Conservation (phyloP, 2,329 filamentous ascomycete genomes). For the Botrytis squamosa region DNA sequence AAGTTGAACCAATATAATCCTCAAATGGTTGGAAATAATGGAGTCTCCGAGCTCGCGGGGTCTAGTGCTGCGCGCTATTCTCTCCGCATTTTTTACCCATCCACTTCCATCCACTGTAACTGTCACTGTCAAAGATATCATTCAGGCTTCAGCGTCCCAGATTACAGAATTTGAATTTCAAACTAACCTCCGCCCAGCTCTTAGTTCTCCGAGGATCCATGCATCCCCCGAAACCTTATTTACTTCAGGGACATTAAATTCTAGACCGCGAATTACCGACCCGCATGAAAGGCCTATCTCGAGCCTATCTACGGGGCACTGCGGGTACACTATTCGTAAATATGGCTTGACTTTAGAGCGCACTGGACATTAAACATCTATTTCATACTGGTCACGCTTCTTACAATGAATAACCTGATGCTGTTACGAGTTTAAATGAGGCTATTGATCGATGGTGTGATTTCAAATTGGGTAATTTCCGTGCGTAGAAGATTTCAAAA, state of each 20-base stretch:
- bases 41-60: slow-evolving; percentile 4
- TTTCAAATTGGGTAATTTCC: neutral
- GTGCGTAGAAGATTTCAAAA: neutral
- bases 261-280: neutral
- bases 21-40: neutral
- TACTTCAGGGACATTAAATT: neutral
- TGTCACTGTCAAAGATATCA: neutral
- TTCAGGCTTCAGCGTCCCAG: neutral
- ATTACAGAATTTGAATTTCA: neutral
- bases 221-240: neutral
- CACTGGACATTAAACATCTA: neutral
- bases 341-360: neutral
- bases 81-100: neutral
- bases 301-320: neutral
- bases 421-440: slow-evolving; percentile 1
- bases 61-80: neutral
- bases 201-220: neutral
- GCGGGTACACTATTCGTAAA: neutral
- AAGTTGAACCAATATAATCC: neutral
- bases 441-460: neutral
- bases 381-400: neutral
- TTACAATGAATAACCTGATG: neutral
- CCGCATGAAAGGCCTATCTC: neutral
- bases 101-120: slow-evolving; percentile 1
- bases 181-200: neutral